A percentile compares a stretch with the other conserved stretches of the same genome.
These are phyloP conservation scores for Diaporthe australafricana DNA, from an alignment of 2,329 filamentous ascomycete genomes.

Conservation along the genomic window DNA sequence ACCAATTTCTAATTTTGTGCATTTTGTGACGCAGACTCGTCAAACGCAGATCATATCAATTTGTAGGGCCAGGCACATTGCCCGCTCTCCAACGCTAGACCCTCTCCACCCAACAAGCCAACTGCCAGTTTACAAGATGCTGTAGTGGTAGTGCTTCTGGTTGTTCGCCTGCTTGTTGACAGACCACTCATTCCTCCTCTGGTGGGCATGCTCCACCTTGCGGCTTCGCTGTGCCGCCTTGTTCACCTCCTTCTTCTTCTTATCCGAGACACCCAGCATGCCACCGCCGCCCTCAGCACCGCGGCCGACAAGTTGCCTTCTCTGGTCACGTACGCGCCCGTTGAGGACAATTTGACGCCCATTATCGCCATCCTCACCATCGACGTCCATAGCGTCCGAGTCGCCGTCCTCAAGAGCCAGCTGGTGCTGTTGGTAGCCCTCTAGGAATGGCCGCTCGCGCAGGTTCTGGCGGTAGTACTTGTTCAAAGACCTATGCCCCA, in stretches of 20 bases:
- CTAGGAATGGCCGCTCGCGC: slow-evolving; percentile 81
- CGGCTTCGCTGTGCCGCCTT: slow-evolving; percentile 76
- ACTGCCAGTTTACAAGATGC: slow-evolving; percentile 52
- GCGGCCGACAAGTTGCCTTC: slow-evolving; percentile 71
- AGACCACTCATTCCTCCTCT: slow-evolving; percentile 74
- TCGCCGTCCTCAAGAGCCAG: slow-evolving; percentile 66
- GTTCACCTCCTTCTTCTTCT: slow-evolving; percentile 76
- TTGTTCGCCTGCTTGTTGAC: slow-evolving; percentile 81
- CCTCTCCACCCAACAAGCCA: neutral
- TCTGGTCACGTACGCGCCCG: slow-evolving; percentile 51
- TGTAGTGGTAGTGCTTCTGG: slow-evolving; percentile 73
- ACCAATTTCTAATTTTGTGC: too few relatives aligned
- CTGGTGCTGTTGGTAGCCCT: slow-evolving; percentile 70
- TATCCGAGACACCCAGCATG: slow-evolving; percentile 81
- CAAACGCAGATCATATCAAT: neutral
- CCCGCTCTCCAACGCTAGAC: neutral
- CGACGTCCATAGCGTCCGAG: slow-evolving; percentile 53
- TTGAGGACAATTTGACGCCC: slow-evolving; percentile 49
- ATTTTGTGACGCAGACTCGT: neutral
- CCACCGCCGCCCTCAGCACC: slow-evolving; percentile 76
- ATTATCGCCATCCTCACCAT: slow-evolving; percentile 50
- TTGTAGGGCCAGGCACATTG: too few relatives aligned
- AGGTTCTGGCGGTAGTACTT: slow-evolving; percentile 95
- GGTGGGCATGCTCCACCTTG: slow-evolving; percentile 71
- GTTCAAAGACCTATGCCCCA: slow-evolving; percentile 89